These are phyloP conservation scores for Chlamydomonas schloesseri DNA, from an alignment of 139 green algal species.

Conservation along the genomic window DNA sequence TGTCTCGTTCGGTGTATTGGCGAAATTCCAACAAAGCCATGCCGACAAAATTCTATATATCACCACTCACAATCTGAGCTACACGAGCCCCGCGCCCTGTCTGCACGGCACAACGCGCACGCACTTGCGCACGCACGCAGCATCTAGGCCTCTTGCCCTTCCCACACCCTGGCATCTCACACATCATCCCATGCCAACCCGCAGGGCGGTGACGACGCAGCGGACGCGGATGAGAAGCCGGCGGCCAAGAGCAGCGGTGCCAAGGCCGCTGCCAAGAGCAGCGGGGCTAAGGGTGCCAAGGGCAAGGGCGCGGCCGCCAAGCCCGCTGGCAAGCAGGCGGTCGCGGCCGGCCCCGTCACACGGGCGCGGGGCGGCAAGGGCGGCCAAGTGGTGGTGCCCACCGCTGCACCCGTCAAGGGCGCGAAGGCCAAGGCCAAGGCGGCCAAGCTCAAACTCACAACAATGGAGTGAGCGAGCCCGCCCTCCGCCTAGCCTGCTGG, in stretches of 20 bases:
- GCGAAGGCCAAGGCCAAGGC: neutral
- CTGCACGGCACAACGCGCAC: neutral
- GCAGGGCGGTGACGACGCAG: neutral
- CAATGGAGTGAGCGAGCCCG: neutral
- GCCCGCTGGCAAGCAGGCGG: neutral
- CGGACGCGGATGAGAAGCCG: neutral
- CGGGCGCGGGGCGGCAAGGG: too few species aligned
- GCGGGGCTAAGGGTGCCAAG: neutral
- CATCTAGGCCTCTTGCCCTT: neutral
- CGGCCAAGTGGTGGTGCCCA: neutral
- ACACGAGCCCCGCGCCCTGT: neutral
- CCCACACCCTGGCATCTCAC: neutral
- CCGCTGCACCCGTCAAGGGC: neutral
- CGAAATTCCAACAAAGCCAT: slow-evolving; percentile 63
- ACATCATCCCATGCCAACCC: too few species aligned
- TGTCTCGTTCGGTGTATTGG: slow-evolving; percentile 74
- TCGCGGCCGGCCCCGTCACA: too few species aligned
- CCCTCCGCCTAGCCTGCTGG: too few species aligned
- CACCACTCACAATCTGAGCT: slow-evolving; percentile 73
- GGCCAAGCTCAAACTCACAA: slow-evolving; percentile 13
- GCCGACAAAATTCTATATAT: slow-evolving; percentile 66
- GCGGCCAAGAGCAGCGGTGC: neutral
- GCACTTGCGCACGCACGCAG: neutral
- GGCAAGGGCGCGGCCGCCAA: neutral
- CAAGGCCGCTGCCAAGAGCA: neutral